Base-by-base conservation (phyloP, 2,329 filamentous ascomycete genomes). In the Coniochaeta sp. region DNA sequence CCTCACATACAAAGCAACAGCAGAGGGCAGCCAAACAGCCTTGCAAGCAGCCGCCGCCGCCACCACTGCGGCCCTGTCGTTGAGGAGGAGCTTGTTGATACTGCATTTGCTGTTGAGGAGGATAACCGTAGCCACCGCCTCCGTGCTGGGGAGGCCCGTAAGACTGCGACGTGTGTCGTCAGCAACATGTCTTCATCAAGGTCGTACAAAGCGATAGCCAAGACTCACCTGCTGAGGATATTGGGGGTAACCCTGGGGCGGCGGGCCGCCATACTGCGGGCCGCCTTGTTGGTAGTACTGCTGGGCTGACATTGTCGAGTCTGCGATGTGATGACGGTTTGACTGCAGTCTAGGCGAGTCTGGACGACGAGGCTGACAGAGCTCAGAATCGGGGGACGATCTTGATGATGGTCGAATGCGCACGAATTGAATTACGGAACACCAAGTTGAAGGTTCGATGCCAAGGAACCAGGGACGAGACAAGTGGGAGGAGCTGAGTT, bases 1-100 rank as follows among this genome's bases (percentile, higher is more conserved):
- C 76, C 65, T 80, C 79, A 64, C 76, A 77, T 59, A 79, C 73
- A 66, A 79, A 82, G 69, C 80, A 82, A 67, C 78, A 81, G 68
- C 79, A 81, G 43, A 80, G 64, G 16, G 75, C 72, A 31, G 78
- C 79, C 12, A 82, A 68, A 68, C 78, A 81, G 59, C 73, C 76
- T 62, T 74, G 71, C 50, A 80, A 69, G 64, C 78, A 80, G 59
- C 74, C 75, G 34, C 68, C 73, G 34, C 72, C 71, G 57, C 73
- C 71, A 43, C 70, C 73, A 34, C 72, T 71, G 57, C 73, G 70
- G 47, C 70, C 67, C 34, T 68, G 66, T 54, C 68, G 70, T 24
- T 71, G 76, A 58, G 72, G 74, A 17, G 72, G 72, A 62, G 75
- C 74, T 63, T 77, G 76, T 64, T 79, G 75, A 67, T 79, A 78